phyloP scores from a whole-genome alignment of 192 early-diverging fungal genomes.

The Backusella morwellensis region DNA sequence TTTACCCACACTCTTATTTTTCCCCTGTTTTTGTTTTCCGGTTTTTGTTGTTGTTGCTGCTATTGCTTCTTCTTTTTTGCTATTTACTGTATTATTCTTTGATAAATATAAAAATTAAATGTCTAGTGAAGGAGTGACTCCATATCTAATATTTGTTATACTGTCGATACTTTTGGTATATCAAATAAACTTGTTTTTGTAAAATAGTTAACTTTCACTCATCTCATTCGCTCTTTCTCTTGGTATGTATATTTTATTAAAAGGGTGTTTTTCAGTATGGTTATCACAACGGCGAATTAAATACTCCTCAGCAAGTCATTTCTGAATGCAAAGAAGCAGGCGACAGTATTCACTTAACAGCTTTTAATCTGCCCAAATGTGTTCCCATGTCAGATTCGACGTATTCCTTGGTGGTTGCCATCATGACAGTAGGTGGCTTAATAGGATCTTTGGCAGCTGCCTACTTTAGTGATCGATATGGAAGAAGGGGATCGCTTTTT shows the following conservation, averaged over 20 bases:
- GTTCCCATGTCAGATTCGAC: constrained; percentile 63
- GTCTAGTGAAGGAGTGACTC: neutral
- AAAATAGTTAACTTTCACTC: neutral
- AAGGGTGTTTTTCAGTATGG: constrained; percentile 56
- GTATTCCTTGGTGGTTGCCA: constrained; percentile 60
- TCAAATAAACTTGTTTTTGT: neutral
- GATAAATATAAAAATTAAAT: neutral
- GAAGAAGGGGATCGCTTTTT: constrained; percentile 67
- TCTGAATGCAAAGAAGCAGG: constrained; percentile 33
- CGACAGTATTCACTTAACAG: neutral
- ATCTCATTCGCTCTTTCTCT: neutral
- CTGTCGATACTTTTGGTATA: constrained; percentile 4
- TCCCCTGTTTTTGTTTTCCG: neutral
- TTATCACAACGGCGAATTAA: constrained; percentile 61
- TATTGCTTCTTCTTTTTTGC: neutral
- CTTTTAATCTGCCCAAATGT: constrained; percentile 53
- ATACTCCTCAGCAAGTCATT: constrained; percentile 54
- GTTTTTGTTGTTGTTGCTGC: neutral
- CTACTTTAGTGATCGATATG: constrained; percentile 59
- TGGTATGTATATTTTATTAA: neutral
- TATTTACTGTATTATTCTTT: neutral
- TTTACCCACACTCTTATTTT: neutral
- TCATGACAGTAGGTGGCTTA: constrained; percentile 70
- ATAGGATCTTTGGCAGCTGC: constrained; percentile 72
- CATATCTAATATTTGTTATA: constrained; percentile 8